phyloP scores from a whole-genome alignment of 2,329 filamentous ascomycete genomes.

The Penicillium hordei region DNA sequence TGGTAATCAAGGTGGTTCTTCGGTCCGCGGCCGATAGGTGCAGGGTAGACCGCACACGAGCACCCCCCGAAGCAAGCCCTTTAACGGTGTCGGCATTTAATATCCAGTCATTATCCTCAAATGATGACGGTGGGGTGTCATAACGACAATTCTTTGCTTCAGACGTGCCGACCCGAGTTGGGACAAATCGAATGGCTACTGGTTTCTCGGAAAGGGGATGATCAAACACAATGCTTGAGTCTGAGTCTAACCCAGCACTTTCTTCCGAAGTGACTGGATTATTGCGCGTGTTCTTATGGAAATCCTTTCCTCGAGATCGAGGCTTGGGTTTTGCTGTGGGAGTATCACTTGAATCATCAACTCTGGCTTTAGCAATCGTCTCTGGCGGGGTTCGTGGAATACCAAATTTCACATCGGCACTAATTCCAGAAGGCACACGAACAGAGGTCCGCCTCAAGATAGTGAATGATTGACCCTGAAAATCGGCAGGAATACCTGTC shows the following conservation, averaged over 20 bases:
- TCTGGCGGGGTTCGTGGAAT: not conserved
- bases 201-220: conserved; percentile 21
- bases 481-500: not conserved
- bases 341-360: not conserved
- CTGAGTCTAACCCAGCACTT: conserved; percentile 32
- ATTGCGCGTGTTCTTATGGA: not conserved
- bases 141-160: conserved; percentile 13
- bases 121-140: conserved; percentile 40
- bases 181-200: conserved; percentile 25
- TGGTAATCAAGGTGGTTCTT: conserved; percentile 32
- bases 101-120: conserved; percentile 30
- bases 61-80: conserved; percentile 11
- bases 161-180: conserved; percentile 26
- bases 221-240: conserved; percentile 36
- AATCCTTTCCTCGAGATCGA: conserved; percentile 1
- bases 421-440: not conserved
- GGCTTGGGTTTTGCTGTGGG: conserved; percentile 6
- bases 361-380: not conserved
- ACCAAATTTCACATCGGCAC: not conserved
- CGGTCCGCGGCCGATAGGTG: conserved; percentile 33
- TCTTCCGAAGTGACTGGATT: conserved; percentile 29
- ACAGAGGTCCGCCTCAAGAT: conserved; percentile 7
- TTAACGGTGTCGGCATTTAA: conserved; percentile 20
- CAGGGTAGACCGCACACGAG: conserved; percentile 20
- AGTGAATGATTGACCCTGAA: not conserved